Evolutionary conservation across 2,329 filamentous ascomycete species (phyloP).

Genomic region (Colletotrichum aenigma): DNA sequence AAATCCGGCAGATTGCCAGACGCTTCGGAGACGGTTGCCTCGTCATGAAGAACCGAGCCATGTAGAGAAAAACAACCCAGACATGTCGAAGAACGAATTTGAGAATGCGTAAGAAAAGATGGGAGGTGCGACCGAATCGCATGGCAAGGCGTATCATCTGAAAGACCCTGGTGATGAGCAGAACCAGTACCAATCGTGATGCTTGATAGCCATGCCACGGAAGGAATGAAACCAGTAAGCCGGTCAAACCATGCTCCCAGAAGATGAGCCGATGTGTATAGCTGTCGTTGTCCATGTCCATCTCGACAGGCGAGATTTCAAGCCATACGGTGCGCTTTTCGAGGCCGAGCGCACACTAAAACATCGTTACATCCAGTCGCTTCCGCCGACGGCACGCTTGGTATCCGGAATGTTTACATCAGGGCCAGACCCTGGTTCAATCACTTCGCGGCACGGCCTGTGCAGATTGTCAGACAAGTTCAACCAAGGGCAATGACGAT

Average conservation of each 20-base stretch:
- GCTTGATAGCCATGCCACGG: constrained; percentile 16
- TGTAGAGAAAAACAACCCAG: constrained; percentile 27
- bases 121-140: constrained; percentile 39
- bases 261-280: constrained; percentile 21
- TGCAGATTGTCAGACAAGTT: constrained; percentile 76
- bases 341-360: constrained; percentile 83
- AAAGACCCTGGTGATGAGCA: constrained; percentile 18
- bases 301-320: constrained; percentile 47
- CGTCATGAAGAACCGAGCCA: constrained; percentile 35
- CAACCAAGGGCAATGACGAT: constrained; percentile 60
- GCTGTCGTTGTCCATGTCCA: constrained; percentile 36
- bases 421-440: constrained; percentile 66
- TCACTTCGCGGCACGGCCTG: constrained; percentile 83
- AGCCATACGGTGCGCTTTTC: constrained; percentile 62
- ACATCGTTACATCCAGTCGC: constrained; percentile 92
- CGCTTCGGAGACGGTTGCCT: constrained; percentile 24
- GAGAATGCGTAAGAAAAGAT: constrained; percentile 34
- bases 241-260: constrained; percentile 24
- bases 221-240: constrained; percentile 7
- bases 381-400: constrained; percentile 77
- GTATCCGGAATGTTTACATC: constrained; percentile 72
- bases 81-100: constrained; percentile 46
- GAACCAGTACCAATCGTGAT: constrained; percentile 21
- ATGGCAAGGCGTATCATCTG: constrained; percentile 28
- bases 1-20: not conserved